Conservation (phyloP, 2,329 filamentous ascomycete genomes). For the Penicillium sp. region DNA sequence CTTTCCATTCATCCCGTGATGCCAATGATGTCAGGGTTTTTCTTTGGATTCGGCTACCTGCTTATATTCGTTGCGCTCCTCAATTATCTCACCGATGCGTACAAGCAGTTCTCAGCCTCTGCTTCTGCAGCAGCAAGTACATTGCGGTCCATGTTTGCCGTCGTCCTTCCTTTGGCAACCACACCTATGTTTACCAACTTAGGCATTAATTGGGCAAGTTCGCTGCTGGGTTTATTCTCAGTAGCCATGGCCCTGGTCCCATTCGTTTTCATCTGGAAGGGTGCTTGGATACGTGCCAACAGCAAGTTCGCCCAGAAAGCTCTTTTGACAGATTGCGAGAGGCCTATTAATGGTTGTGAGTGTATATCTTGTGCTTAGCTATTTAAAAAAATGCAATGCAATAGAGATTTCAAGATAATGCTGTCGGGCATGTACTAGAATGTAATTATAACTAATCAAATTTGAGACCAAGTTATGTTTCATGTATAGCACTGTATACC, state of each 20-base stretch:
- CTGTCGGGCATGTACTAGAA: too few species aligned
- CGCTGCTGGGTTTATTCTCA: neutral
- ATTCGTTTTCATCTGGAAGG: neutral
- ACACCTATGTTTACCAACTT: neutral
- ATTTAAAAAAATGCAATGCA: too few species aligned
- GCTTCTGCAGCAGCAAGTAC: neutral
- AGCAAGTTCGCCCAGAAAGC: too few species aligned
- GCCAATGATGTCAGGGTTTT: conserved; percentile 4
- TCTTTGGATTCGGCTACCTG: neutral
- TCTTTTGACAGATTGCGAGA: too few species aligned
- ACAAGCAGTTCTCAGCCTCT: neutral
- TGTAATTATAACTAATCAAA: too few species aligned
- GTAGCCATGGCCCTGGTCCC: neutral
- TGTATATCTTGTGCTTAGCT: too few species aligned
- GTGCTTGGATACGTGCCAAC: too few species aligned
- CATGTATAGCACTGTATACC: too few species aligned
- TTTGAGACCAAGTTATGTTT: too few species aligned
- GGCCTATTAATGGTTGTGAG: too few species aligned
- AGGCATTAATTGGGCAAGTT: neutral
- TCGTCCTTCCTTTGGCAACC: neutral
- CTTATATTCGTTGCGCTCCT: neutral
- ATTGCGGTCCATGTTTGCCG: neutral
- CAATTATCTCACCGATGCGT: neutral
- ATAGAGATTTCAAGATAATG: too few species aligned
- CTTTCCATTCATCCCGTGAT: neutral